Evolutionary conservation across 2,329 filamentous ascomycete species (phyloP).

Genomic region (Bipolaris gigantea): DNA sequence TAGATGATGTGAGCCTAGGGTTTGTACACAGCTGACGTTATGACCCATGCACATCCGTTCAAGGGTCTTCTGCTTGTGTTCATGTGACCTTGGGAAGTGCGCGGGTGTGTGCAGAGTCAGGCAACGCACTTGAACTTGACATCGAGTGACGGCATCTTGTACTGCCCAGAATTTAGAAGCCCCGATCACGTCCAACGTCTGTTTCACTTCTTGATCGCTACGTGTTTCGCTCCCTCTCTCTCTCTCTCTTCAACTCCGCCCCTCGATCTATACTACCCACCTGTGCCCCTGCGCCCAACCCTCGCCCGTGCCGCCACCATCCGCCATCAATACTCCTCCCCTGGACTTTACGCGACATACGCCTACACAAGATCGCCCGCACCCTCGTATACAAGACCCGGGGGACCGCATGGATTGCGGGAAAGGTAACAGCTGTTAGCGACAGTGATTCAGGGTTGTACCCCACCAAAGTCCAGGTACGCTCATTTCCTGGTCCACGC

Average conservation of each 20-base stretch:
- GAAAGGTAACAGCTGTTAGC: slow-evolving; percentile 17
- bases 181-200: slow-evolving; percentile 19
- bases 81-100: slow-evolving; percentile 18
- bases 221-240: slow-evolving; percentile 18
- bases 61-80: slow-evolving; percentile 11
- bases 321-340: background rate
- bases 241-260: background rate
- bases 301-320: slow-evolving; percentile 8
- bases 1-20: slow-evolving; percentile 22
- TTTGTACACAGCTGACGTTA: slow-evolving; percentile 2
- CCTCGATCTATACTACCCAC: background rate
- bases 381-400: slow-evolving; percentile 16
- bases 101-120: slow-evolving; percentile 17
- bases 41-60: slow-evolving; percentile 11
- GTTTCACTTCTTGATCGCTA: slow-evolving; percentile 24
- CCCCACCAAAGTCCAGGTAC: slow-evolving; percentile 32
- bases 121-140: slow-evolving; percentile 18
- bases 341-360: slow-evolving; percentile 6
- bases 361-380: slow-evolving; percentile 5
- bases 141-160: slow-evolving; percentile 18
- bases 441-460: slow-evolving; percentile 24
- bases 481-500: slow-evolving; percentile 27
- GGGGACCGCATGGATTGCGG: slow-evolving; percentile 15
- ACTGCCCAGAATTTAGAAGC: slow-evolving; percentile 15
- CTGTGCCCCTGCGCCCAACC: slow-evolving; percentile 16